Base-by-base conservation (phyloP, 305 asterid genomes). In the Fraxinus latifolia region DNA sequence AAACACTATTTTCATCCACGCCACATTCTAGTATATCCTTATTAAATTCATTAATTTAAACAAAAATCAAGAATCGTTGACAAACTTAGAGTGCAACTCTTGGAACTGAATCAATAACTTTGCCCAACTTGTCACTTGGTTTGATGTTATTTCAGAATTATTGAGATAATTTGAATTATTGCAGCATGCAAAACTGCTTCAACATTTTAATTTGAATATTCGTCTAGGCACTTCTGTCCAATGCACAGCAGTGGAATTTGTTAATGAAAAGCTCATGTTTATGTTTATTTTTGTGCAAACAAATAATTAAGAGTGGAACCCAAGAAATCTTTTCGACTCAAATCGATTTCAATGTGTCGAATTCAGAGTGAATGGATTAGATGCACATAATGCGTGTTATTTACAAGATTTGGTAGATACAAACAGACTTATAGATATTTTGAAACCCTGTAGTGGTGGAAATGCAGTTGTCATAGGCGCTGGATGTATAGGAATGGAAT, bases 401-500 rank as follows among this genome's bases (percentile, higher is more conserved):
- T 87, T 91, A 68, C 88, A 94, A 60, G 89, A 94, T 81, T 86
- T 92, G 88, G 89, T 90, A 84, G 97, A 94, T 88, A 95, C 97
- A 31, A 90, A 90, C 81, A 90, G 90, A 86, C 90, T 94, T 85
- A 92, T 87, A 37, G 81, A 81, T 70, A 92, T 88, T 73, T 90
- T 91, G 89, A 87, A 87, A 87, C 88, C 90, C 80, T 89, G 88
- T 83, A 83, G 85, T 82, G 92, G 97, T 85, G 94, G 93, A 82
- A 86, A 90, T 85, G 95, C 95, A 72, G 92, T 94, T 79, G 96
- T 94, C 81, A 87, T 94, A 62, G 98, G 96, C 3, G 98, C 96
- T n/a, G 97, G 97, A 83, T 94, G 91, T 82, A 92, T 94, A 84
- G 95, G 98, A 87, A 92, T 94, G 98, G 96, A 94, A 79, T 92